Percentiles rank a stretch among this genome's conserved stretches.
Evolutionary conservation across 768 basidiomycete genomes (phyloP).

Genomic region (Mycena polygramma): DNA sequence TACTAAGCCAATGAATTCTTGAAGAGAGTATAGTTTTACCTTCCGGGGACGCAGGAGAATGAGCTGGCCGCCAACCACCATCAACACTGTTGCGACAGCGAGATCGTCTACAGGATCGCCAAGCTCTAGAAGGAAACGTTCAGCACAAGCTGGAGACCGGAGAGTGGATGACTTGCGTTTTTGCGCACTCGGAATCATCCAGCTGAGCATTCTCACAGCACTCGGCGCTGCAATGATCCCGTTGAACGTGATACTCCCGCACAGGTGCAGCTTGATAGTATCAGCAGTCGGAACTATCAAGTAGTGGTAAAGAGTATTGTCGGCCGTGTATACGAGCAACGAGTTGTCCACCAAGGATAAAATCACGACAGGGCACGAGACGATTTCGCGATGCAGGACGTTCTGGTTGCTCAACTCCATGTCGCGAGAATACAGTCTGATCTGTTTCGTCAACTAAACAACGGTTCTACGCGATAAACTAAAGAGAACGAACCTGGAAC

Average conservation of each 20-base stretch:
- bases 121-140: conserved; percentile 68
- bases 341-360: conserved; percentile 96
- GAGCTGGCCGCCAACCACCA: conserved; percentile 94
- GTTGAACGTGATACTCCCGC: conserved; percentile 94
- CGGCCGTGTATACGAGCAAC: conserved; percentile 91
- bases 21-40: conserved; percentile 49
- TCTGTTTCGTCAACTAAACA: conserved; percentile 58
- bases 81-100: conserved; percentile 92
- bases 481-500: conserved; percentile 69
- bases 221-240: conserved; percentile 89
- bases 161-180: conserved; percentile 75
- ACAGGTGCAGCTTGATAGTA: conserved; percentile 87
- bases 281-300: conserved; percentile 88
- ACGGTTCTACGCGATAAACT: conserved; percentile 1
- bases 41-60: conserved; percentile 91
- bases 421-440: conserved; percentile 95
- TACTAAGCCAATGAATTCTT: neutral
- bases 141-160: conserved; percentile 7
- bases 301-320: conserved; percentile 95
- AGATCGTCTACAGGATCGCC: conserved; percentile 96
- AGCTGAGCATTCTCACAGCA: conserved; percentile 91
- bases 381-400: conserved; percentile 83
- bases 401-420: conserved; percentile 86
- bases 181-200: conserved; percentile 95
- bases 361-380: conserved; percentile 85